phyloP scores from a whole-genome alignment of 345 rosid species.

The Cardamine resedifolia region DNA sequence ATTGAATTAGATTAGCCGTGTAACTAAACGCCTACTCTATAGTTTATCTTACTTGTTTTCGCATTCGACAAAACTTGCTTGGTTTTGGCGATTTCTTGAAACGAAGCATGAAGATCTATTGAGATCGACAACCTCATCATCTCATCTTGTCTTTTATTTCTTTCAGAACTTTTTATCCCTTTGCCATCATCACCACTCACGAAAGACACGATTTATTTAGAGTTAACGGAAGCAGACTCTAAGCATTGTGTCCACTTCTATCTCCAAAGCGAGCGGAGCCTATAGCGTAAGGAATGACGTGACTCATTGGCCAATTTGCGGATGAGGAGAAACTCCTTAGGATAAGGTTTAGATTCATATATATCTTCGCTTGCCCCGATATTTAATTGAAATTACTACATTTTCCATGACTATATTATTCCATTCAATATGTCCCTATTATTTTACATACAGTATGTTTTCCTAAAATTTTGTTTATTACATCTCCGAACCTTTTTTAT shows the following conservation, averaged over 20 bases:
- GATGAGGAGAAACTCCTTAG: conserved; percentile 7
- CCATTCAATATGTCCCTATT: background rate
- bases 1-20: background rate
- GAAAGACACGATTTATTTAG: background rate
- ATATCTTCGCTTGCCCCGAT: background rate
- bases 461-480: too few relatives aligned
- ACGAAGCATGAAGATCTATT: background rate
- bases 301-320: background rate
- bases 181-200: background rate
- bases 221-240: background rate
- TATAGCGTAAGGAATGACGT: background rate
- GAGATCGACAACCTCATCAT: background rate
- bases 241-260: background rate
- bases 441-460: too few relatives aligned
- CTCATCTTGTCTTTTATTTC: background rate
- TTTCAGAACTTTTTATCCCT: background rate
- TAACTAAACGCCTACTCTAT: background rate
- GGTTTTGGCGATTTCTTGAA: background rate
- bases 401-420: background rate
- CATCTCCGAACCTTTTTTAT: too few relatives aligned
- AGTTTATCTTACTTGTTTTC: too few relatives aligned
- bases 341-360: conserved; percentile 11
- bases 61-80: background rate
- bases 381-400: background rate
- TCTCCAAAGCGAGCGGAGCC: background rate